Conservation (phyloP, 441 rosid species). For the Adansonia grandidieri region DNA sequence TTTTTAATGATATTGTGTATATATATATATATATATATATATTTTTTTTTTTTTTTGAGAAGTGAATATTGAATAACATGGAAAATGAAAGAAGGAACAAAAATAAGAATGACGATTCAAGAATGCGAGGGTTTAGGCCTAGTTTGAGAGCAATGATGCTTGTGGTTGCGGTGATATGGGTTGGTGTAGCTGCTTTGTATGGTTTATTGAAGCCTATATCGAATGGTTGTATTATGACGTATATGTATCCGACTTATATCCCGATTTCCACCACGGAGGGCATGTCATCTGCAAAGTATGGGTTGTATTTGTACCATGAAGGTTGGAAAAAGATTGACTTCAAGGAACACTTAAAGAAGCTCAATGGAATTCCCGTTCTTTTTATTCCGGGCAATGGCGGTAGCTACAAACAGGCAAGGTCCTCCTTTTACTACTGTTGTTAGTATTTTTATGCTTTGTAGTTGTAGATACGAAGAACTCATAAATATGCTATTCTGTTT, state of each 20-base stretch:
- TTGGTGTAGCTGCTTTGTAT: slow-evolving; percentile 61
- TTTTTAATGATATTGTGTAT: not conserved
- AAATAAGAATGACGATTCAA: slow-evolving; percentile 21
- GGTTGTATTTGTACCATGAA: slow-evolving; percentile 85
- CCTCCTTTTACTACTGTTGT: slow-evolving; percentile 20
- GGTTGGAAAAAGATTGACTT: slow-evolving; percentile 96
- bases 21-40: not conserved
- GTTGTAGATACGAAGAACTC: not conserved
- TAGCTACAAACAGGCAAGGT: slow-evolving; percentile 91
- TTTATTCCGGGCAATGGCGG: slow-evolving; percentile 98
- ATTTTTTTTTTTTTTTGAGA: not conserved
- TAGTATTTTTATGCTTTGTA: not conserved
- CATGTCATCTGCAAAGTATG: slow-evolving; percentile 63
- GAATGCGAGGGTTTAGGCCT: slow-evolving; percentile 33
- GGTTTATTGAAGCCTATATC: slow-evolving; percentile 72
- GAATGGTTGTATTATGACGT: slow-evolving; percentile 90
- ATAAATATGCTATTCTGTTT: not conserved
- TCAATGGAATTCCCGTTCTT: slow-evolving; percentile 89
- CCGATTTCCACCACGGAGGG: slow-evolving; percentile 61
- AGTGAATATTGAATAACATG: slow-evolving; percentile 19
- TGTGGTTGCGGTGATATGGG: slow-evolving; percentile 52
- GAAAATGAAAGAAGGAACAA: slow-evolving; percentile 19
- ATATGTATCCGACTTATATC: slow-evolving; percentile 93
- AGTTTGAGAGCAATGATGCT: slow-evolving; percentile 45
- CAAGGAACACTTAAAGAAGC: slow-evolving; percentile 71